Conservation (phyloP, 2,329 filamentous ascomycete species). For the Catunica adiposa region DNA sequence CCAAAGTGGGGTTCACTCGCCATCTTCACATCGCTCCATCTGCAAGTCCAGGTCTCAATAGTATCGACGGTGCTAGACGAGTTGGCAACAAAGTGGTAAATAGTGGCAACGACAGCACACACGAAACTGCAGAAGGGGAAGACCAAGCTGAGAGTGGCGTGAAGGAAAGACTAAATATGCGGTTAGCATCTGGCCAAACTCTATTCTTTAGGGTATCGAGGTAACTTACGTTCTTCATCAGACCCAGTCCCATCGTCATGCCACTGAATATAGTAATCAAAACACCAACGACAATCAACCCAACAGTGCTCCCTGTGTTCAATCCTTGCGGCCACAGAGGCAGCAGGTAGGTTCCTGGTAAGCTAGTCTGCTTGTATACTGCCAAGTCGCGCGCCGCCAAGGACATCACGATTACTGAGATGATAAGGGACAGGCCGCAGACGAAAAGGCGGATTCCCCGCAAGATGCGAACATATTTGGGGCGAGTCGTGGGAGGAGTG, state of each 20-base stretch:
- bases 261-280: slow-evolving; percentile 33
- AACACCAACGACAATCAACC: slow-evolving; percentile 34
- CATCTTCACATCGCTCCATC: slow-evolving; percentile 40
- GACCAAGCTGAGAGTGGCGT: slow-evolving; percentile 22
- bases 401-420: slow-evolving; percentile 35
- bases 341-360: slow-evolving; percentile 31
- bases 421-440: slow-evolving; percentile 29
- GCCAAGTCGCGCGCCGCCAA: slow-evolving; percentile 36
- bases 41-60: slow-evolving; percentile 46
- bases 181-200: slow-evolving; percentile 16
- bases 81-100: slow-evolving; percentile 18
- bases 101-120: slow-evolving; percentile 33
- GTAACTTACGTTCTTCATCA: slow-evolving; percentile 32
- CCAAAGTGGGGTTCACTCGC: slow-evolving; percentile 35
- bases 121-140: slow-evolving; percentile 39
- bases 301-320: slow-evolving; percentile 38
- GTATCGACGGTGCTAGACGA: slow-evolving; percentile 20
- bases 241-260: slow-evolving; percentile 32
- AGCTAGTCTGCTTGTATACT: slow-evolving; percentile 38
- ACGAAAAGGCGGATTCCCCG: slow-evolving; percentile 30
- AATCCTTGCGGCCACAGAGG: slow-evolving; percentile 42
- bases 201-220: not conserved
- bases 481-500: slow-evolving; percentile 15
- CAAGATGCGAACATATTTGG: slow-evolving; percentile 28
- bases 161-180: slow-evolving; percentile 10